phyloP scores from a whole-genome alignment of 1,139 yeast genomes.

The Diutina ranongensis region DNA sequence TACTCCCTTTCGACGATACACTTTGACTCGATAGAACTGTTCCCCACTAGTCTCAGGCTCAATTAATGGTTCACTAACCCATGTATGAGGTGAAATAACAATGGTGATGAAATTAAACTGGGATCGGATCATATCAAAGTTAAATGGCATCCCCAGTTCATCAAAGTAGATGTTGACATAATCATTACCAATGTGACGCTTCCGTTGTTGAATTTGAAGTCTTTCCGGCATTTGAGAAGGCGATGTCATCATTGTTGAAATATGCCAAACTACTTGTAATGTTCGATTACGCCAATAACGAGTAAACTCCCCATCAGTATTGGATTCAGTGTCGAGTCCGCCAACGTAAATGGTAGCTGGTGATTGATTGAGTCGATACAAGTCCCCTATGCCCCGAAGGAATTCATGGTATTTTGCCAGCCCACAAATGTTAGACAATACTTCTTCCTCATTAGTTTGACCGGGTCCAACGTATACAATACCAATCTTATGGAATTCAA shows the following conservation, averaged over 20 bases:
- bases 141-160: constrained; percentile 55
- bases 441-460: constrained; percentile 53
- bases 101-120: constrained; percentile 79
- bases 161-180: constrained; percentile 73
- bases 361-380: constrained; percentile 39
- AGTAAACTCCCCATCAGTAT: constrained; percentile 68
- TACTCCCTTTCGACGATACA: constrained; percentile 54
- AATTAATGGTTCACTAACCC: constrained; percentile 7
- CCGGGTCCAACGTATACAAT: constrained; percentile 60
- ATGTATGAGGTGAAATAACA: constrained; percentile 60
- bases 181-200: constrained; percentile 80
- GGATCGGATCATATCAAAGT: constrained; percentile 59
- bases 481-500: constrained; percentile 73
- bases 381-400: constrained; percentile 43
- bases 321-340: constrained; percentile 62
- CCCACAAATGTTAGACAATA: constrained; percentile 55
- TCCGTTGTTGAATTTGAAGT: constrained; percentile 17
- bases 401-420: constrained; percentile 53
- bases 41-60: background rate
- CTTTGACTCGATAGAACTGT: constrained; percentile 46
- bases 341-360: constrained; percentile 52
- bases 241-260: constrained; percentile 60
- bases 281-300: constrained; percentile 64
- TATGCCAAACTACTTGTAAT: constrained; percentile 64
- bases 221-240: constrained; percentile 18